Conservation (phyloP, 2,329 filamentous ascomycete species). For the Paracoccidioides lutzii region DNA sequence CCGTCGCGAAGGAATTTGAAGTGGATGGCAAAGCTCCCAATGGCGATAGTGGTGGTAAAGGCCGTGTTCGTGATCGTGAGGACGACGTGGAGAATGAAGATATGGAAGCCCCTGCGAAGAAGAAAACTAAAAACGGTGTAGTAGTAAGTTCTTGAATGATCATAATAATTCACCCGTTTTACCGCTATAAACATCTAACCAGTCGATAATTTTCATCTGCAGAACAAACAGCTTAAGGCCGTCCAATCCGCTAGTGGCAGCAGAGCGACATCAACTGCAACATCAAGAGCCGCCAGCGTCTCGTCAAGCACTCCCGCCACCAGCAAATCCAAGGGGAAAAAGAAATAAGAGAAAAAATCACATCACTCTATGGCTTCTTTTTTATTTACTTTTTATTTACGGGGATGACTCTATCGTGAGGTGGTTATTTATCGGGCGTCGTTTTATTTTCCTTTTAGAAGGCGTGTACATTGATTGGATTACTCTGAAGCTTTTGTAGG, state of each 20-base stretch:
- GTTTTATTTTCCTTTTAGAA: background rate
- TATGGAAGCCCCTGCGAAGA: constrained; percentile 75
- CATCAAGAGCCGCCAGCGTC: constrained; percentile 79
- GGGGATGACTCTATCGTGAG: background rate
- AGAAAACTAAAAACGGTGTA: constrained; percentile 79
- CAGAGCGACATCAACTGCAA: constrained; percentile 62
- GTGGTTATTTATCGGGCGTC: background rate
- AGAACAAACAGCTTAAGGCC: constrained; percentile 91
- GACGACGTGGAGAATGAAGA: constrained; percentile 75
- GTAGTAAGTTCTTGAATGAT: constrained; percentile 49
- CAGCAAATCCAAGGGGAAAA: constrained; percentile 38
- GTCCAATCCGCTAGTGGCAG: constrained; percentile 59
- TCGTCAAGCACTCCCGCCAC: constrained; percentile 50
- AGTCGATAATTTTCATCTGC: constrained; percentile 8
- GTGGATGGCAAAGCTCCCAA: constrained; percentile 39
- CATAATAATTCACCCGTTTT: background rate
- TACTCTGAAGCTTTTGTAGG: background rate
- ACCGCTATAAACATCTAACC: background rate
- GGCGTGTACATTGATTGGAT: background rate
- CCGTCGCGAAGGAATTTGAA: constrained; percentile 90
- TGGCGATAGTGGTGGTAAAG: constrained; percentile 51
- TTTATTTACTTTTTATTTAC: background rate
- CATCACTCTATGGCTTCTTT: background rate
- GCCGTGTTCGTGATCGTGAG: constrained; percentile 43
- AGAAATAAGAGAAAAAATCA: constrained; percentile 24